These are phyloP conservation scores for Apodospora peruviana DNA, from an alignment of 495 filamentous ascomycete genomes.

Conservation along the genomic window DNA sequence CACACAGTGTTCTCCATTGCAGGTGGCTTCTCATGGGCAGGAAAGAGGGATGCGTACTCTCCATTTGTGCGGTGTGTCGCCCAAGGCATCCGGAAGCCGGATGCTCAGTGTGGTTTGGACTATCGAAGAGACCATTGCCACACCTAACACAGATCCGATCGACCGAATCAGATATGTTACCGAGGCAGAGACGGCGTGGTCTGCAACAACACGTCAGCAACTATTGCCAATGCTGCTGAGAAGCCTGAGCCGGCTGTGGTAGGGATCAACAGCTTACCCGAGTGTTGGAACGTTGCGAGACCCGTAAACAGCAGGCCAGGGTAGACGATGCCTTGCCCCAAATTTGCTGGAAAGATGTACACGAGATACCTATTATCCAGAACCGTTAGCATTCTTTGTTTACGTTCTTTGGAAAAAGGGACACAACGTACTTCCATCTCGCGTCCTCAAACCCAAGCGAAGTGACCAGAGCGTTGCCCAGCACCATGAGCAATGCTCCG, in stretches of 20 bases:
- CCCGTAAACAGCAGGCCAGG: conserved; percentile 59
- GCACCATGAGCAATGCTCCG: conserved; percentile 52
- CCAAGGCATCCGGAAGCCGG: conserved; percentile 51
- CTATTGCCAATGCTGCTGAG: too few species aligned
- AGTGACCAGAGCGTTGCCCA: conserved; percentile 54
- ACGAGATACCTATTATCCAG: too few species aligned
- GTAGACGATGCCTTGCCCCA: conserved; percentile 61
- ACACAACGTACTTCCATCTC: conserved; percentile 58
- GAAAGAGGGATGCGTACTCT: conserved; percentile 49
- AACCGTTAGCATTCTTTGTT: too few species aligned
- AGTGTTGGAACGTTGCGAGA: conserved; percentile 57
- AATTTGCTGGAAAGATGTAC: conserved; percentile 58
- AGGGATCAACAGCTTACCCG: conserved; percentile 35
- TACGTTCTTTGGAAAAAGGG: conserved; percentile 65
- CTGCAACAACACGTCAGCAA: conserved; percentile 22
- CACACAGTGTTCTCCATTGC: conserved; percentile 3
- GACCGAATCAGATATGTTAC: conserved; percentile 60
- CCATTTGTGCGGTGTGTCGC: conserved; percentile 59
- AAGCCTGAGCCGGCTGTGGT: too few species aligned
- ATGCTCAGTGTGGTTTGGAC: conserved; percentile 58
- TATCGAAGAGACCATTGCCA: conserved; percentile 57
- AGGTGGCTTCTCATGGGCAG: neutral
- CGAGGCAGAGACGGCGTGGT: conserved; percentile 60
- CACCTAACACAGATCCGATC: conserved; percentile 59
- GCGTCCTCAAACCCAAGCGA: conserved; percentile 52